These are phyloP conservation scores for Cyberlindnera maritima DNA, from an alignment of 805 yeast genomes.

Conservation along the genomic window DNA sequence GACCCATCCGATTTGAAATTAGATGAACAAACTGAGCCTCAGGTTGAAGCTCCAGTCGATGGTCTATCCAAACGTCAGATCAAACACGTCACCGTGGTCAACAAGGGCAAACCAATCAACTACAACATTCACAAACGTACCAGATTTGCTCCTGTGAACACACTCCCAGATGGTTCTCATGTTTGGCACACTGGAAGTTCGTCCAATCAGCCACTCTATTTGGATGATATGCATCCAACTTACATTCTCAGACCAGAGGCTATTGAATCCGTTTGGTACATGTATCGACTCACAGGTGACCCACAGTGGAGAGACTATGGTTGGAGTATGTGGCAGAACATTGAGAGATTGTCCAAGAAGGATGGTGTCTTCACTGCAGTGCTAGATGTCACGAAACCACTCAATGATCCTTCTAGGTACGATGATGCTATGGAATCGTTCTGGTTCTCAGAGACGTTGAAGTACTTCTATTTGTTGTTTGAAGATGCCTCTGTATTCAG, in stretches of 20 bases:
- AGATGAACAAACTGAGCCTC: too few relatives aligned
- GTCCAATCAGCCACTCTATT: constrained; percentile 30
- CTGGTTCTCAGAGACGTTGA: constrained; percentile 60
- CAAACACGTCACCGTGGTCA: background rate
- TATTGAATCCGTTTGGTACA: constrained; percentile 55
- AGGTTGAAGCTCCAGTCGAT: background rate
- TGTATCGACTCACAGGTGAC: constrained; percentile 62
- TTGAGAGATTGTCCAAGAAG: constrained; percentile 30
- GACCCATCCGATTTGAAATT: too few relatives aligned
- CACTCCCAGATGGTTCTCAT: constrained; percentile 8
- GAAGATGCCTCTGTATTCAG: constrained; percentile 41
- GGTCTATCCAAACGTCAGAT: background rate
- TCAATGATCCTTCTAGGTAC: constrained; percentile 23
- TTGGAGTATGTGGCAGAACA: constrained; percentile 42
- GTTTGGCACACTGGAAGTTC: constrained; percentile 12
- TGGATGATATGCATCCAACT: constrained; percentile 34
- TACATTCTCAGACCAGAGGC: constrained; percentile 59
- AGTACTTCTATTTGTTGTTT: constrained; percentile 51
- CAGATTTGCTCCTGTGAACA: constrained; percentile 5
- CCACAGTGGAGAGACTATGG: constrained; percentile 54
- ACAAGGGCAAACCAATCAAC: constrained; percentile 6
- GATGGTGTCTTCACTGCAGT: constrained; percentile 39
- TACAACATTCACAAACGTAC: constrained; percentile 1
- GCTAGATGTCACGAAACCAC: constrained; percentile 35
- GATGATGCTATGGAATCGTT: constrained; percentile 43